Evolutionary conservation across 116 monocot genomes (phyloP).

Genomic region (Zostera marina): DNA sequence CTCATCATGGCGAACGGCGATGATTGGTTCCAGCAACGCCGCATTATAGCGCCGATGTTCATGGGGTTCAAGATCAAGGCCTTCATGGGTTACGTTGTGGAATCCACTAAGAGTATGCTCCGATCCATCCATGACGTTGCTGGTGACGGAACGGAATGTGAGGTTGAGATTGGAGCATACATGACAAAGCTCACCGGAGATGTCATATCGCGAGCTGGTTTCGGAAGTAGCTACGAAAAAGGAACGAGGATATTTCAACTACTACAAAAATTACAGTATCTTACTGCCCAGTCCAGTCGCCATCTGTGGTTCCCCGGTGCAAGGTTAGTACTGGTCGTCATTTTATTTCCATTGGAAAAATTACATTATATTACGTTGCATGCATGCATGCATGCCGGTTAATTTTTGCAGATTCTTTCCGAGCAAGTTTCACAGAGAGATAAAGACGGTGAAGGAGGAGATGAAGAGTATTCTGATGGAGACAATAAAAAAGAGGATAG

Average conservation of each 20-base stretch:
- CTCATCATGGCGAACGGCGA: slow-evolving; percentile 80
- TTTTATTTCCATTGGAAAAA: slow-evolving; percentile 1
- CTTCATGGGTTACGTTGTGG: slow-evolving; percentile 62
- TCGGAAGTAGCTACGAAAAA: slow-evolving; percentile 78
- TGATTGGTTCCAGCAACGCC: slow-evolving; percentile 85
- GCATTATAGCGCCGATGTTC: slow-evolving; percentile 62
- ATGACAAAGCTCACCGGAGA: slow-evolving; percentile 63
- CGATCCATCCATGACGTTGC: slow-evolving; percentile 17
- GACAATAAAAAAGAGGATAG: slow-evolving; percentile 56
- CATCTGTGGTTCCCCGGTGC: slow-evolving; percentile 80
- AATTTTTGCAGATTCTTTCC: slow-evolving; percentile 35
- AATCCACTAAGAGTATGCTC: slow-evolving; percentile 50
- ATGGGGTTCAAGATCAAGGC: slow-evolving; percentile 77
- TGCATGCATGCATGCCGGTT: neutral
- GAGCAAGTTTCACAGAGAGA: slow-evolving; percentile 69
- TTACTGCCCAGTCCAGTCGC: slow-evolving; percentile 70
- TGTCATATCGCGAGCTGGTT: slow-evolving; percentile 67
- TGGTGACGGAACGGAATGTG: slow-evolving; percentile 4
- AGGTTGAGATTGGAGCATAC: slow-evolving; percentile 74
- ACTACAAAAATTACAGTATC: slow-evolving; percentile 41
- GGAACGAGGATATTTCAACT: slow-evolving; percentile 60
- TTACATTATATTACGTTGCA: too few species aligned
- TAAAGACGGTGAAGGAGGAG: slow-evolving; percentile 46
- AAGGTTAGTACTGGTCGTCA: slow-evolving; percentile 22
- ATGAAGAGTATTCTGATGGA: slow-evolving; percentile 65